Percentiles rank a stretch among this genome's conserved stretches.
phyloP scores from a whole-genome alignment of 805 yeast genomes.

The Hanseniaspora lachancei region DNA sequence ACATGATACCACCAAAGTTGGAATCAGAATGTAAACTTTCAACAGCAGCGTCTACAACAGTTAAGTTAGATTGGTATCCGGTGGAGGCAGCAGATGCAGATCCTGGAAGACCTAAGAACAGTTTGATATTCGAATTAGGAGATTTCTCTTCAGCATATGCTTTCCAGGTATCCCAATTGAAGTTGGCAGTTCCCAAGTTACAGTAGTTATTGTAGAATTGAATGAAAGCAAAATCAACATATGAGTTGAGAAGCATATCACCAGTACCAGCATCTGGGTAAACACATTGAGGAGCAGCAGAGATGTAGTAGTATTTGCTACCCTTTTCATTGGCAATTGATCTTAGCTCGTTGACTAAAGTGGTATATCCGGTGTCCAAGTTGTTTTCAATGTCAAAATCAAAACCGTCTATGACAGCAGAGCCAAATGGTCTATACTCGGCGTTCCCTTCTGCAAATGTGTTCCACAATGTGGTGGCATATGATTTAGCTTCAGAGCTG shows the following conservation, averaged over 20 bases:
- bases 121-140: conserved; percentile 54
- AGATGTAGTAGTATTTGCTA: conserved; percentile 47
- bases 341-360: conserved; percentile 44
- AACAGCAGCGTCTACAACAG: conserved; percentile 33
- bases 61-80: conserved; percentile 42
- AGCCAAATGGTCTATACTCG: conserved; percentile 57
- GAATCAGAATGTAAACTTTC: conserved; percentile 61
- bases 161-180: conserved; percentile 67
- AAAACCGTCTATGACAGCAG: conserved; percentile 73
- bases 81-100: conserved; percentile 45
- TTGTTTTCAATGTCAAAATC: conserved; percentile 79
- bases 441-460: conserved; percentile 49
- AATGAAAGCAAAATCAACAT: conserved; percentile 68
- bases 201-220: conserved; percentile 87
- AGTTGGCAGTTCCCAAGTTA: conserved; percentile 33
- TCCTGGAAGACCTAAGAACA: conserved; percentile 69
- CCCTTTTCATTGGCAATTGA: conserved; percentile 38
- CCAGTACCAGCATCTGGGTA: conserved; percentile 67
- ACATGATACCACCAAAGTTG: conserved; percentile 72
- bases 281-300: conserved; percentile 90
- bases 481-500: conserved; percentile 59
- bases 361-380: conserved; percentile 50
- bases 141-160: conserved; percentile 38
- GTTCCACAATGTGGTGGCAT: conserved; percentile 49
- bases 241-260: conserved; percentile 42